Conservation (phyloP, 306 rosid genomes). For the Rosa persica region DNA sequence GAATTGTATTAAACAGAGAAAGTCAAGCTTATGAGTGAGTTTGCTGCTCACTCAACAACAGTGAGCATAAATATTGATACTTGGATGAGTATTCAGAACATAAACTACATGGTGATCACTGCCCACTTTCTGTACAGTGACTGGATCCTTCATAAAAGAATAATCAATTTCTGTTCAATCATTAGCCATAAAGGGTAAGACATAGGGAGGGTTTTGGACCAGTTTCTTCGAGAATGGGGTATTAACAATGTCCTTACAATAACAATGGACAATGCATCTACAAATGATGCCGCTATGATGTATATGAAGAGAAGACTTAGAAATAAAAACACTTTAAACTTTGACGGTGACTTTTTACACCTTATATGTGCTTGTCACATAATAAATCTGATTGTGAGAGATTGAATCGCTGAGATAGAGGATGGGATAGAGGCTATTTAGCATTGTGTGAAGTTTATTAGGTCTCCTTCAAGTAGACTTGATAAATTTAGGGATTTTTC, state of each 20-base stretch:
- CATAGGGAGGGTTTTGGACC: not conserved
- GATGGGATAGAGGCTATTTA: not conserved
- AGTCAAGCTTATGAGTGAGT: not conserved
- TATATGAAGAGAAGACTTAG: not conserved
- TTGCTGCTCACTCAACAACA: not conserved
- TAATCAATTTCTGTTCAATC: not conserved
- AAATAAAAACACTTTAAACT: not conserved
- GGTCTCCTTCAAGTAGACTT: not conserved
- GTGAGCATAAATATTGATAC: not conserved
- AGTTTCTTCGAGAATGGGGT: not conserved
- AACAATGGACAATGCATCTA: not conserved
- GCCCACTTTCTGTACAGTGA: not conserved
- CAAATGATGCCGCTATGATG: not conserved
- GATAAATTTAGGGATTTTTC: too few species aligned
- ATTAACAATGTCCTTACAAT: not conserved
- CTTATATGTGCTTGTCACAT: not conserved
- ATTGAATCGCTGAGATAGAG: not conserved
- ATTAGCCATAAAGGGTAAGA: not conserved
- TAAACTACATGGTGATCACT: not conserved
- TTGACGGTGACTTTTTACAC: not conserved
- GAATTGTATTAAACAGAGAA: not conserved
- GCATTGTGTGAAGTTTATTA: not conserved
- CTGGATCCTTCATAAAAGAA: not conserved
- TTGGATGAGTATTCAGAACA: not conserved
- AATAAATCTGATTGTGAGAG: too few species aligned